A percentile compares a stretch with the other conserved stretches of the same genome.
Evolutionary conservation across 1,284 basidiomycete species (phyloP).

Genomic region (Macrocystidia cucumis): DNA sequence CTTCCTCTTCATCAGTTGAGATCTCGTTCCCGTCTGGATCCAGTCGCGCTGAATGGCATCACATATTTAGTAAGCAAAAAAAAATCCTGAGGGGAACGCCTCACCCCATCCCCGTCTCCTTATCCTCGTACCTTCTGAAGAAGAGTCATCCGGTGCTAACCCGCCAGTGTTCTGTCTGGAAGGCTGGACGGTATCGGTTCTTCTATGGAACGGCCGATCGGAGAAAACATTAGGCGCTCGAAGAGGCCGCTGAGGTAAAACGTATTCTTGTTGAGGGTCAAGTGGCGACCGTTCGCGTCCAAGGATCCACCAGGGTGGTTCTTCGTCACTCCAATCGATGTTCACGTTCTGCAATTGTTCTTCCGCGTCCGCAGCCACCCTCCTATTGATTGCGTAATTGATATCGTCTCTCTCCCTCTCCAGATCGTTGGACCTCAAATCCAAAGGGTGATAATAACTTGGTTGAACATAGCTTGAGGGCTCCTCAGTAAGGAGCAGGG

Average conservation of each 20-base stretch:
- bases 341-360: conserved; percentile 32
- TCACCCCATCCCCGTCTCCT: conserved; percentile 47
- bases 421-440: conserved; percentile 10
- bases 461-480: conserved; percentile 23
- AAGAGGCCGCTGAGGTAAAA: conserved; percentile 8
- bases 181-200: conserved; percentile 12
- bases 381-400: conserved; percentile 31
- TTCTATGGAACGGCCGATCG: conserved; percentile 9
- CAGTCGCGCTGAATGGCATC: conserved; percentile 33
- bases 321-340: conserved; percentile 26
- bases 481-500: conserved; percentile 31
- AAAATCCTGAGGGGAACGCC: conserved; percentile 12
- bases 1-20: conserved; percentile 41
- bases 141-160: conserved; percentile 15
- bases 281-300: conserved; percentile 10
- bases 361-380: conserved; percentile 30
- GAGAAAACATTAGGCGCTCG: conserved; percentile 1
- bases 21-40: conserved; percentile 52
- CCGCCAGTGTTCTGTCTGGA: conserved; percentile 13
- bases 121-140: too few relatives aligned
- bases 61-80: conserved; percentile 2
- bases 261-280: background rate
- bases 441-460: conserved; percentile 9
- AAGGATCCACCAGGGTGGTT: conserved; percentile 23
- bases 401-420: conserved; percentile 16